Percentiles rank a stretch among this genome's conserved stretches.
phyloP scores from a whole-genome alignment of 305 asterid genomes.

The Solanum chacoense region DNA sequence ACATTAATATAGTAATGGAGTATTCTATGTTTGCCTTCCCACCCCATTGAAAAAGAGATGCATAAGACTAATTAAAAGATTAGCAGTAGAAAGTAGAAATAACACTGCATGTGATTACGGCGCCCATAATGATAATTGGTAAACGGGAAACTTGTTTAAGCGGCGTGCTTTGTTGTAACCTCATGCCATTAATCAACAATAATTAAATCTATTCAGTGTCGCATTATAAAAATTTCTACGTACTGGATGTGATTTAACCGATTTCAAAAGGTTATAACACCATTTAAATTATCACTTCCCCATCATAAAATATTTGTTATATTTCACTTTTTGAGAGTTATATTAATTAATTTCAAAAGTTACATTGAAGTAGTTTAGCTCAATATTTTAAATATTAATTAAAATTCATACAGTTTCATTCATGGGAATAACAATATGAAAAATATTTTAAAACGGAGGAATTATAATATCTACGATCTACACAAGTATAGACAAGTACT shows the following conservation, averaged over 20 bases:
- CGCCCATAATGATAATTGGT: not conserved
- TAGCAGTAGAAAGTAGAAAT: not conserved
- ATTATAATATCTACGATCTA: too few species aligned
- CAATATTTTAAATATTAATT: too few species aligned
- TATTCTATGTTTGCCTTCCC: not conserved
- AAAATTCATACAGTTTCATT: too few species aligned
- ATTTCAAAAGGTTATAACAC: not conserved
- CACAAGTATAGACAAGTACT: not conserved
- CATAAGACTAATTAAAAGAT: not conserved
- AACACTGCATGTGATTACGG: slow-evolving; percentile 1
- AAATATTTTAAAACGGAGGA: too few species aligned
- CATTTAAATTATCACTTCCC: not conserved
- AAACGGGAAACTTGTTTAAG: not conserved
- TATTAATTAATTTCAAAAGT: not conserved
- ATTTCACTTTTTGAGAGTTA: not conserved
- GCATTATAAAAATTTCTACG: not conserved
- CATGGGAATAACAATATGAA: too few species aligned
- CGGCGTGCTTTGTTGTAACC: not conserved
- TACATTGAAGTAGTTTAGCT: not conserved
- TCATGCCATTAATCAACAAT: not conserved
- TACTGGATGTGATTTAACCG: not conserved
- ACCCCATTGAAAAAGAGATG: not conserved
- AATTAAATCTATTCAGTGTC: not conserved
- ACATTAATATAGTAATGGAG: not conserved
- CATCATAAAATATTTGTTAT: not conserved